These are phyloP conservation scores for Tetracentron sinense DNA, from an alignment of 164 flowering plant genomes.

Conservation along the genomic window DNA sequence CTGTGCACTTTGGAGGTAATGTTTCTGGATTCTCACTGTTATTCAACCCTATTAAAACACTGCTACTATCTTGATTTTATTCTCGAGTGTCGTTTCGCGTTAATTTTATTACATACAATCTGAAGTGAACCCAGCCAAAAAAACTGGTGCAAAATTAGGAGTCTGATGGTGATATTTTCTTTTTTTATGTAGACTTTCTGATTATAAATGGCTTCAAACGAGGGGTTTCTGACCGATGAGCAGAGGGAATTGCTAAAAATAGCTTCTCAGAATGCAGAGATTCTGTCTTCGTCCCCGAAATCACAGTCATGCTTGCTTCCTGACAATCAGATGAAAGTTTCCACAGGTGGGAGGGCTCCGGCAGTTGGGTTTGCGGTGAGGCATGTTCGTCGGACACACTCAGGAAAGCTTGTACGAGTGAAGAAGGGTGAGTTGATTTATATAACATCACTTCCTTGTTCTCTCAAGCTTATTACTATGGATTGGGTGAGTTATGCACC, in stretches of 20 bases:
- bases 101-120: background rate
- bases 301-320: conserved; percentile 49
- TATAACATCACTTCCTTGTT: background rate
- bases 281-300: conserved; percentile 63
- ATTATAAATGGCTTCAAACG: conserved; percentile 58
- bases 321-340: conserved; percentile 57
- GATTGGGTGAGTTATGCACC: too few relatives aligned
- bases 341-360: conserved; percentile 51
- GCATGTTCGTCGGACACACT: conserved; percentile 80
- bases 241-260: conserved; percentile 74
- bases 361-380: conserved; percentile 53
- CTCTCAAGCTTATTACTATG: too few relatives aligned
- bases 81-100: background rate
- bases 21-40: background rate
- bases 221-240: conserved; percentile 85
- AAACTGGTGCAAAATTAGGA: background rate
- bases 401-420: conserved; percentile 68
- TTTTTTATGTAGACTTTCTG: conserved; percentile 9
- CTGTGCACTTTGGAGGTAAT: background rate
- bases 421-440: conserved; percentile 70
- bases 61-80: background rate
- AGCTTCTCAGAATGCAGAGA: conserved; percentile 64
- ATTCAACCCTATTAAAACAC: background rate
- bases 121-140: too few relatives aligned
- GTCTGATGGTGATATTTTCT: background rate